phyloP scores from a whole-genome alignment of 2,329 filamentous ascomycete species.

The Intubia oerlemansii region DNA sequence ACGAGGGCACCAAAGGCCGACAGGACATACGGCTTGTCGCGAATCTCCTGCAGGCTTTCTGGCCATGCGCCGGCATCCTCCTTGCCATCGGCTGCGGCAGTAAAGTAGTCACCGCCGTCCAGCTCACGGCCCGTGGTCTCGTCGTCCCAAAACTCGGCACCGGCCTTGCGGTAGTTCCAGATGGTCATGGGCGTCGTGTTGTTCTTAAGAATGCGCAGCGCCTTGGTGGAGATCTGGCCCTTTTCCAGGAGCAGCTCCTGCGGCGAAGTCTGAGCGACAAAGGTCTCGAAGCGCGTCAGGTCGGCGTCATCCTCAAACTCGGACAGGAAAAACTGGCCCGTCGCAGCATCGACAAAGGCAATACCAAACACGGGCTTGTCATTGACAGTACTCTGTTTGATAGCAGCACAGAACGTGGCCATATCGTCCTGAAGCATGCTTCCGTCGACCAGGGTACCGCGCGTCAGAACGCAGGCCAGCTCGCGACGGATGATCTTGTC shows the following conservation, averaged over 20 bases:
- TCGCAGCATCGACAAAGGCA: slow-evolving; percentile 86
- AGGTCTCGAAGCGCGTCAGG: slow-evolving; percentile 90
- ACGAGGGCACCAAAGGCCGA: slow-evolving; percentile 78
- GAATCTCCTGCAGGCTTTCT: slow-evolving; percentile 44
- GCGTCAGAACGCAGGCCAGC: slow-evolving; percentile 74
- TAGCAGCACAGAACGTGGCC: slow-evolving; percentile 86
- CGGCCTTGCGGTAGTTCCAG: slow-evolving; percentile 82
- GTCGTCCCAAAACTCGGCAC: slow-evolving; percentile 76
- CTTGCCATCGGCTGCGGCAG: slow-evolving; percentile 24
- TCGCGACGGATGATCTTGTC: slow-evolving; percentile 91
- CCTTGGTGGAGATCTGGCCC: slow-evolving; percentile 66
- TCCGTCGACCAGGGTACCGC: slow-evolving; percentile 82
- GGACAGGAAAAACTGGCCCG: slow-evolving; percentile 83
- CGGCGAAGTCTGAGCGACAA: slow-evolving; percentile 79
- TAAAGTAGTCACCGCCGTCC: slow-evolving; percentile 60
- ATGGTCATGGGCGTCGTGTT: slow-evolving; percentile 83
- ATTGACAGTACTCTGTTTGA: slow-evolving; percentile 56
- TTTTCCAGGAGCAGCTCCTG: slow-evolving; percentile 83
- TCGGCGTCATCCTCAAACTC: slow-evolving; percentile 84
- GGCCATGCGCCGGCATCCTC: slow-evolving; percentile 49
- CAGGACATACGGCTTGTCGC: slow-evolving; percentile 65
- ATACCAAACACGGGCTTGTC: slow-evolving; percentile 72
- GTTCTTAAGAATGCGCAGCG: slow-evolving; percentile 83
- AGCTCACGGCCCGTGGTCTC: slow-evolving; percentile 68
- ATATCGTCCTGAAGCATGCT: slow-evolving; percentile 97